Conservation (phyloP, 1,284 basidiomycete genomes). For the Cryptococcus neoformans region DNA sequence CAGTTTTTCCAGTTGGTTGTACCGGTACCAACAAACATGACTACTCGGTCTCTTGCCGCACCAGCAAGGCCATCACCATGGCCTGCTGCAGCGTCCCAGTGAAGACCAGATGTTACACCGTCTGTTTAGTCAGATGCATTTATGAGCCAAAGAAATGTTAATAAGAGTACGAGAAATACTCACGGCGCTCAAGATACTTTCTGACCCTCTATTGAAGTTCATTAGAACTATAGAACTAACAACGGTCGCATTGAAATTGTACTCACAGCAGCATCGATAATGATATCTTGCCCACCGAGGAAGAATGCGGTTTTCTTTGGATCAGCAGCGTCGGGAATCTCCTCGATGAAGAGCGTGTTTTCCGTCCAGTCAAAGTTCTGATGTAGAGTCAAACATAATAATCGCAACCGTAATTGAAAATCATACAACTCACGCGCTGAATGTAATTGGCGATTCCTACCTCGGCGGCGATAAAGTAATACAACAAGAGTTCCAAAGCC, state of each 20-base stretch:
- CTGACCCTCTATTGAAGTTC: slow-evolving; percentile 59
- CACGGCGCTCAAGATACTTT: slow-evolving; percentile 61
- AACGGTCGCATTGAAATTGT: background rate
- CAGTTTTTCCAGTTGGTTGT: slow-evolving; percentile 36
- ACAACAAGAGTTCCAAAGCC: slow-evolving; percentile 64
- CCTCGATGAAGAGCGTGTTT: slow-evolving; percentile 85
- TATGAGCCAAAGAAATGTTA: slow-evolving; percentile 4
- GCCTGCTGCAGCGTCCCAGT: slow-evolving; percentile 63
- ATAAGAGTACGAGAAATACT: slow-evolving; percentile 9
- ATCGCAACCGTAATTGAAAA: background rate
- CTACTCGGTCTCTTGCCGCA: slow-evolving; percentile 58
- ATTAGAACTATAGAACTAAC: background rate
- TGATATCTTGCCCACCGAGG: slow-evolving; percentile 73
- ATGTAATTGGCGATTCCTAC: slow-evolving; percentile 80
- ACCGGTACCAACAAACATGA: slow-evolving; percentile 60
- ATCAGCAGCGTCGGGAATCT: slow-evolving; percentile 71
- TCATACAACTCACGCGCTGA: slow-evolving; percentile 55
- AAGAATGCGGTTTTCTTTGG: slow-evolving; percentile 58
- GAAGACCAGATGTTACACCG: slow-evolving; percentile 66
- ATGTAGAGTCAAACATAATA: background rate
- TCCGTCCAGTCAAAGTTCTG: slow-evolving; percentile 62
- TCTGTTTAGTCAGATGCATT: slow-evolving; percentile 47
- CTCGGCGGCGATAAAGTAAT: slow-evolving; percentile 81
- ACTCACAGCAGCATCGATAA: slow-evolving; percentile 59
- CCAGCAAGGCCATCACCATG: slow-evolving; percentile 71